Evolutionary conservation across 176 grass and related monocot genomes (phyloP).

Genomic region (Rhynchospora breviuscula): DNA sequence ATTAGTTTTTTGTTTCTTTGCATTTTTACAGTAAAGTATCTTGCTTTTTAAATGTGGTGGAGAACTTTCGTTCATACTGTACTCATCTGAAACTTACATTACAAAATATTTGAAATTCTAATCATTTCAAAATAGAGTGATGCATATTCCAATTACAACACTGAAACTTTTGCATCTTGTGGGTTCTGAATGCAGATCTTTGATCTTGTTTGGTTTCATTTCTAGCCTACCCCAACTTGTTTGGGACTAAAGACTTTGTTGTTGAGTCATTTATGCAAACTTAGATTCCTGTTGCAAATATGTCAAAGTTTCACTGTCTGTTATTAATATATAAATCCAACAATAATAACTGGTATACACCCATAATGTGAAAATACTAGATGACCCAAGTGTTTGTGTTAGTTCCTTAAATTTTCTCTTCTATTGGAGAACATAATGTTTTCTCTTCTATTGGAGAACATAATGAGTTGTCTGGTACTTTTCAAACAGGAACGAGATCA

Average conservation of each 20-base stretch:
- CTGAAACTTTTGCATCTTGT: background rate
- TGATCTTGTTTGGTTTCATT: too few species aligned
- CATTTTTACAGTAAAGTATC: background rate
- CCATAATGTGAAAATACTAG: background rate
- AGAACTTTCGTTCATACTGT: background rate
- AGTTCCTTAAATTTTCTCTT: background rate
- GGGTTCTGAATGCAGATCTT: background rate
- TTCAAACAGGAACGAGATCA: conserved; percentile 70
- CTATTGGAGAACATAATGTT: background rate
- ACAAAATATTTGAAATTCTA: background rate
- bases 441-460: background rate
- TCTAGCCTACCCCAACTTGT: too few species aligned
- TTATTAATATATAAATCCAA: background rate
- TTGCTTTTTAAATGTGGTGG: background rate
- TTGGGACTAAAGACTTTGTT: too few species aligned
- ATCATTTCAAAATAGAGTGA: background rate
- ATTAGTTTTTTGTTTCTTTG: background rate
- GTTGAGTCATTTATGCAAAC: background rate
- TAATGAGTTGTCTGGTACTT: background rate
- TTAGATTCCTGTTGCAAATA: background rate
- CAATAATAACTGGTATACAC: background rate
- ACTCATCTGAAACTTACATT: background rate
- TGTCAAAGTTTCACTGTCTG: background rate
- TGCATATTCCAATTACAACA: background rate
- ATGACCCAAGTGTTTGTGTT: background rate